phyloP scores from a whole-genome alignment of 225 moss, liverwort and hornwort species.

The Antitrichia curtipendula region DNA sequence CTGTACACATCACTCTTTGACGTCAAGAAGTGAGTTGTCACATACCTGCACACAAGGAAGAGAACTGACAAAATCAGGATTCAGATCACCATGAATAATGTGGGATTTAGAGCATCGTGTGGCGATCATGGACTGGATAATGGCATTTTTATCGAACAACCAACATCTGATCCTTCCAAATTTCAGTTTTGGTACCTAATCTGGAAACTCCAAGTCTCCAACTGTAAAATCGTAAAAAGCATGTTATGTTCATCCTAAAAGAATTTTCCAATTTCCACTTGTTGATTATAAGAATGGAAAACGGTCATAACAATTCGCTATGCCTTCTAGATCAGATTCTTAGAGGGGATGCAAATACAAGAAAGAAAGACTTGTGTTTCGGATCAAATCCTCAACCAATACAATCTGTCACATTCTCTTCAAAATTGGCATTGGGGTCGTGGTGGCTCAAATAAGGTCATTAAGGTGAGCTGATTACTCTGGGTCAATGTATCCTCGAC shows the following conservation, averaged over 20 bases:
- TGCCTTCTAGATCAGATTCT: not conserved
- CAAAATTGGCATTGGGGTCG: not conserved
- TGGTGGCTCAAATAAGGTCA: not conserved
- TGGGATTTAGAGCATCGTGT: not conserved
- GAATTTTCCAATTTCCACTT: too few relatives aligned
- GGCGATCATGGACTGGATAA: too few relatives aligned
- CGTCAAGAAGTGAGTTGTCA: conserved; percentile 20
- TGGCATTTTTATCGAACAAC: too few relatives aligned
- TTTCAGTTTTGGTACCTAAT: not conserved
- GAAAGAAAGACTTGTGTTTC: not conserved
- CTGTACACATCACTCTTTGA: conserved; percentile 40
- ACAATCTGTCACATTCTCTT: not conserved
- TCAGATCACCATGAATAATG: not conserved
- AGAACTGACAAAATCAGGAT: not conserved
- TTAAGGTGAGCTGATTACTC: not conserved
- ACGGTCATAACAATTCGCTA: too few relatives aligned
- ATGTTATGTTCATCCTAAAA: not conserved
- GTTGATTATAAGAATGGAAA: too few relatives aligned
- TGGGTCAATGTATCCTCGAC: conserved; percentile 2
- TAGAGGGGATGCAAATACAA: not conserved
- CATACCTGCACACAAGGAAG: conserved; percentile 18
- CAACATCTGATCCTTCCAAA: not conserved
- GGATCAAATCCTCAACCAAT: not conserved
- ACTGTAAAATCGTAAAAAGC: not conserved
- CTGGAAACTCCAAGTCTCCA: not conserved